Percentiles rank a stretch among this genome's conserved stretches.
phyloP scores from a whole-genome alignment of 805 yeast genomes.

The Candida qinlingensis region DNA sequence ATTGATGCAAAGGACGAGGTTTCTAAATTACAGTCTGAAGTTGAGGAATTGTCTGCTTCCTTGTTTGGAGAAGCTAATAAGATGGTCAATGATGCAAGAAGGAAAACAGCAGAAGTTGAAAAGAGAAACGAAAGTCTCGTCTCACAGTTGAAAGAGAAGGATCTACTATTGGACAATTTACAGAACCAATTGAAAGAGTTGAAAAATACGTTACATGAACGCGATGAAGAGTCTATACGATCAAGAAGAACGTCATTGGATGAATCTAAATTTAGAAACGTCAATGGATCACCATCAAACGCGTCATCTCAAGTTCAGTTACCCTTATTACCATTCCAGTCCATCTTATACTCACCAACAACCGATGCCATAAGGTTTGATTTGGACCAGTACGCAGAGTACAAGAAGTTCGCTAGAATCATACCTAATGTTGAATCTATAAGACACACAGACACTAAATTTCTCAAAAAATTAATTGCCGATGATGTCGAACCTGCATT shows the following conservation, averaged over 20 bases:
- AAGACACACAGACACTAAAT: constrained; percentile 39
- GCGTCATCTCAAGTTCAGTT: not conserved
- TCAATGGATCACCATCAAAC: not conserved
- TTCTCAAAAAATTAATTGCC: constrained; percentile 56
- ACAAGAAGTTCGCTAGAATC: constrained; percentile 32
- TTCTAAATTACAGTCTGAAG: constrained; percentile 58
- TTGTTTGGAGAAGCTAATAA: constrained; percentile 79
- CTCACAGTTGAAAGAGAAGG: constrained; percentile 60
- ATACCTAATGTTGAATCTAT: constrained; percentile 30
- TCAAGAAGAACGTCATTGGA: constrained; percentile 14
- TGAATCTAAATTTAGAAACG: not conserved
- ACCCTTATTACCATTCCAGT: constrained; percentile 18
- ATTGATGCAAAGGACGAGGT: constrained; percentile 54
- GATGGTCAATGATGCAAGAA: constrained; percentile 77
- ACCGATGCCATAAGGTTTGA: constrained; percentile 39
- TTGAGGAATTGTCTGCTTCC: constrained; percentile 73
- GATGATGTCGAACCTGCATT: constrained; percentile 81
- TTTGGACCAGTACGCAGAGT: constrained; percentile 32
- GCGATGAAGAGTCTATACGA: constrained; percentile 29
- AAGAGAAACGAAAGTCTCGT: constrained; percentile 51
- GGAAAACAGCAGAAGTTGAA: constrained; percentile 55
- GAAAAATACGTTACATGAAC: constrained; percentile 51
- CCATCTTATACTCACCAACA: constrained; percentile 35
- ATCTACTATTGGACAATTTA: constrained; percentile 56
- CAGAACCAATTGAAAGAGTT: constrained; percentile 64